These are phyloP conservation scores for Wickerhamiella slavikovae DNA, from an alignment of 805 yeast species.

Conservation along the genomic window DNA sequence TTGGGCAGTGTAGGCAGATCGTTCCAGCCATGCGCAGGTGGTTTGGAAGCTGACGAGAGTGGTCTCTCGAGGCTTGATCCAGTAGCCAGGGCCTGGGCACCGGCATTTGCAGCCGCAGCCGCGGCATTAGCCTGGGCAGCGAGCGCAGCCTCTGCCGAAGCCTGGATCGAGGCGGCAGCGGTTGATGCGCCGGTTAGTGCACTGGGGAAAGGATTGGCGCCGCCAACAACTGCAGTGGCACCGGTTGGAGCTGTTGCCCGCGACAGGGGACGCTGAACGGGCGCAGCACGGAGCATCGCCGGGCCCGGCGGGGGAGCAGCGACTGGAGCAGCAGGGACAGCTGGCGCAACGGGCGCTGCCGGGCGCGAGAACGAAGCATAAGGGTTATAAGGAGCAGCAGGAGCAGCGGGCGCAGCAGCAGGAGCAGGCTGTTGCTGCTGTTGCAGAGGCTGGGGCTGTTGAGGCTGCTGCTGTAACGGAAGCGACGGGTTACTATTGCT, in stretches of 20 bases:
- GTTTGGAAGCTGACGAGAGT: slow-evolving; percentile 1
- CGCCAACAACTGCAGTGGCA: not conserved
- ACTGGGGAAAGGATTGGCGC: not conserved
- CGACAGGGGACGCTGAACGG: no score
- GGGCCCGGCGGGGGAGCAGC: not conserved
- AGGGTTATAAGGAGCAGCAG: not conserved
- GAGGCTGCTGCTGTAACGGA: no score
- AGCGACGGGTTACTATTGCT: no score
- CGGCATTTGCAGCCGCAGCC: no score
- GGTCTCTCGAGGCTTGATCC: no score
- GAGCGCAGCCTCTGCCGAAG: slow-evolving; percentile 11
- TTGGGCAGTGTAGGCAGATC: slow-evolving; percentile 11
- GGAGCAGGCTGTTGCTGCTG: not conserved
- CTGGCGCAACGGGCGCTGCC: not conserved
- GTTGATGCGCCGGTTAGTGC: slow-evolving; percentile 4
- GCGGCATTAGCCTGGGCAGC: no score
- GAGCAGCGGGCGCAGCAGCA: not conserved
- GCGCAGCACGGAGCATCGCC: not conserved
- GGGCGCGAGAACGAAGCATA: not conserved
- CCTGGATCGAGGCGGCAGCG: slow-evolving; percentile 8
- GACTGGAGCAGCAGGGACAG: not conserved
- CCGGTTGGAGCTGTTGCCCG: not conserved
- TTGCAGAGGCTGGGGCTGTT: not conserved
- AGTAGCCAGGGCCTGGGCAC: no score
- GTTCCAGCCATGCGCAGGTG: slow-evolving; percentile 11